Evolutionary conservation across 2,329 filamentous ascomycete species (phyloP).

Genomic region (Colletotrichum orchidophilum): DNA sequence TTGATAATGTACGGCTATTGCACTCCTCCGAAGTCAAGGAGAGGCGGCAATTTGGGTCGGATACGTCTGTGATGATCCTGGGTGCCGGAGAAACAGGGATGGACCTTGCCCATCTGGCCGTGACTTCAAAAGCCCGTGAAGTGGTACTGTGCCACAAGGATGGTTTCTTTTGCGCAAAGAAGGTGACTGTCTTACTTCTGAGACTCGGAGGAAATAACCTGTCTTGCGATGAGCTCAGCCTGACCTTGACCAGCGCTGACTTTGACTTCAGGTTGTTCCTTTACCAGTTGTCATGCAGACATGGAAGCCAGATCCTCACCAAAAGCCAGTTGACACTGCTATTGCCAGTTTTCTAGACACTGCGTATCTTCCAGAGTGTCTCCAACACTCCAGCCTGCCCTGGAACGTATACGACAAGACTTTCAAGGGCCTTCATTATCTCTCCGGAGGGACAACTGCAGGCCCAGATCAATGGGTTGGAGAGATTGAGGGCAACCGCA

Average conservation of each 20-base stretch:
- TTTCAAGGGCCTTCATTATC: constrained; percentile 52
- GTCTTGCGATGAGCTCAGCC: neutral
- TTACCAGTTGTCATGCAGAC: constrained; percentile 12
- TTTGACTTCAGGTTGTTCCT: neutral
- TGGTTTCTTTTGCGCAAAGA: constrained; percentile 56
- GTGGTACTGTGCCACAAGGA: constrained; percentile 56
- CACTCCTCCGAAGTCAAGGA: constrained; percentile 56
- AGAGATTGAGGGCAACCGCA: constrained; percentile 48
- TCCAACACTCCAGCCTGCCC: constrained; percentile 52
- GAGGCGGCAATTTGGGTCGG: constrained; percentile 50
- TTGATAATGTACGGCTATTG: constrained; percentile 46
- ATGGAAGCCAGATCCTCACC: constrained; percentile 25
- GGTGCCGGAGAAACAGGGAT: constrained; percentile 57
- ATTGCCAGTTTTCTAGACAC: constrained; percentile 61
- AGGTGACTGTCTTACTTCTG: constrained; percentile 40
- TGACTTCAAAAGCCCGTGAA: constrained; percentile 51
- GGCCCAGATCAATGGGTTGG: constrained; percentile 62
- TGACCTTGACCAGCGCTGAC: neutral
- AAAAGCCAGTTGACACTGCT: constrained; percentile 57
- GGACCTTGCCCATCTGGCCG: constrained; percentile 54
- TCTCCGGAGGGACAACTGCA: constrained; percentile 54
- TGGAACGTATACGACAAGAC: constrained; percentile 59
- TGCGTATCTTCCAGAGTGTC: constrained; percentile 56
- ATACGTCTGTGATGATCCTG: constrained; percentile 52
- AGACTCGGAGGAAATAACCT: too few species aligned